These are phyloP conservation scores for Komagataella phaffii DNA, from an alignment of 805 yeast species.

Conservation along the genomic window DNA sequence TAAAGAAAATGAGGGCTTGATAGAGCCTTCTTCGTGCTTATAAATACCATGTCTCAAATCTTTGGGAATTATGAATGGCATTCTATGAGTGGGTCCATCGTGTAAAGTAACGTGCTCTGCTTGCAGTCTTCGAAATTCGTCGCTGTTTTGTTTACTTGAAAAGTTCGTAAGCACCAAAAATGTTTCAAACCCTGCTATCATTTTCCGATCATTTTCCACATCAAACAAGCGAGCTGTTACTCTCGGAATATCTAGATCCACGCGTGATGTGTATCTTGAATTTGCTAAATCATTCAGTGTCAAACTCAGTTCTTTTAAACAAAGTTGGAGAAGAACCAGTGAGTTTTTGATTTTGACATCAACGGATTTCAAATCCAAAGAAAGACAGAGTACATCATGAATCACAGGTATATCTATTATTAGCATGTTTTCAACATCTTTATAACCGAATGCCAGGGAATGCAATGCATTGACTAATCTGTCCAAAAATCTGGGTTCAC, in stretches of 20 bases:
- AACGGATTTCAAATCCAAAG: constrained; percentile 37
- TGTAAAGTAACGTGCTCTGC: constrained; percentile 51
- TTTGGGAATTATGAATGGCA: constrained; percentile 53
- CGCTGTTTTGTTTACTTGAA: constrained; percentile 33
- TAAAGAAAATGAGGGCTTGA: constrained; percentile 46
- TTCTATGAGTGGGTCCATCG: constrained; percentile 77
- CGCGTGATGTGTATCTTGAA: constrained; percentile 40
- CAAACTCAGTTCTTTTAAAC: constrained; percentile 18
- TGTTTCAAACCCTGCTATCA: constrained; percentile 29
- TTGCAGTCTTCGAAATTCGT: constrained; percentile 36
- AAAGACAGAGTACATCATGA: constrained; percentile 57
- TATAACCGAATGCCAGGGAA: constrained; percentile 48
- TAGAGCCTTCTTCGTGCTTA: constrained; percentile 32
- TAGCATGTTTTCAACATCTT: constrained; percentile 67
- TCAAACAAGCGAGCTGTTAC: constrained; percentile 17
- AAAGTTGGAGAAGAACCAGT: constrained; percentile 7
- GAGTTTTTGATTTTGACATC: constrained; percentile 16
- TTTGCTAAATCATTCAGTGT: constrained; percentile 61
- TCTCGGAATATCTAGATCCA: constrained; percentile 35
- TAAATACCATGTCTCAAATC: constrained; percentile 25
- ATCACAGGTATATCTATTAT: constrained; percentile 39
- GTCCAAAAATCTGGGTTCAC: constrained; percentile 30
- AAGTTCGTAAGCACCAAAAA: constrained; percentile 49
- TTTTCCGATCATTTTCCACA: constrained; percentile 3
- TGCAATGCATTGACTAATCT: constrained; percentile 26